Evolutionary conservation across 768 basidiomycete species (phyloP).

Genomic region (Lactifluus echinatus): DNA sequence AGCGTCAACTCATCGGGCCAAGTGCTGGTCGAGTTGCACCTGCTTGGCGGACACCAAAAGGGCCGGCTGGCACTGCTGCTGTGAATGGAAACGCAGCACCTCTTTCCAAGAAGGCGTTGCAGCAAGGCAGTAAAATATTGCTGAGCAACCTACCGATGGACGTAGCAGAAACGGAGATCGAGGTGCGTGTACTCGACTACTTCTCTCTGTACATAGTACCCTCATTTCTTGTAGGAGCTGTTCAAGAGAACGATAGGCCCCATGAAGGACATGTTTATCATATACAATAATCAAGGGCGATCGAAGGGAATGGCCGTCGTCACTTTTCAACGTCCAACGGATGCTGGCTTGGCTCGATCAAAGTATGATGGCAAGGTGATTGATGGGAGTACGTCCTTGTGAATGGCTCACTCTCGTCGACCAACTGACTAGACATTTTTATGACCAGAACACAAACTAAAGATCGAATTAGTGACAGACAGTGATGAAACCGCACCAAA

Average conservation of each 20-base stretch:
- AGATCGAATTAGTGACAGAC: conserved; percentile 54
- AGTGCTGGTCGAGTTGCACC: conserved; percentile 16
- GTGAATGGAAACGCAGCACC: conserved; percentile 4
- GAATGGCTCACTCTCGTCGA: background rate
- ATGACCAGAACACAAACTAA: conserved; percentile 52
- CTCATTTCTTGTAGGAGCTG: conserved; percentile 42
- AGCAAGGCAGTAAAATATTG: conserved; percentile 19
- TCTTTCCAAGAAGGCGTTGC: conserved; percentile 8
- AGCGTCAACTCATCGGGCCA: conserved; percentile 17
- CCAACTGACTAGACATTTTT: background rate
- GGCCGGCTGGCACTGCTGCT: background rate
- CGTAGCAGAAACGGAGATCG: conserved; percentile 16
- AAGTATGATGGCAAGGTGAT: conserved; percentile 75
- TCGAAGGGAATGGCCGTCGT: conserved; percentile 81
- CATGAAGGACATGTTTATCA: conserved; percentile 56
- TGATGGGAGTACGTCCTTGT: conserved; percentile 41
- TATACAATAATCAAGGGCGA: conserved; percentile 66
- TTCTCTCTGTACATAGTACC: background rate
- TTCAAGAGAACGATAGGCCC: conserved; percentile 74
- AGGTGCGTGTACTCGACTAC: conserved; percentile 4
- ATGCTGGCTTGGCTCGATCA: conserved; percentile 51
- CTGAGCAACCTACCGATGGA: conserved; percentile 20
- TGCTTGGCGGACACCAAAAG: conserved; percentile 14
- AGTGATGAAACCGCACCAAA: conserved; percentile 25
- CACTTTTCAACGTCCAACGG: conserved; percentile 50